Conservation (phyloP, 305 asterid species). For the Fraxinus velutina region DNA sequence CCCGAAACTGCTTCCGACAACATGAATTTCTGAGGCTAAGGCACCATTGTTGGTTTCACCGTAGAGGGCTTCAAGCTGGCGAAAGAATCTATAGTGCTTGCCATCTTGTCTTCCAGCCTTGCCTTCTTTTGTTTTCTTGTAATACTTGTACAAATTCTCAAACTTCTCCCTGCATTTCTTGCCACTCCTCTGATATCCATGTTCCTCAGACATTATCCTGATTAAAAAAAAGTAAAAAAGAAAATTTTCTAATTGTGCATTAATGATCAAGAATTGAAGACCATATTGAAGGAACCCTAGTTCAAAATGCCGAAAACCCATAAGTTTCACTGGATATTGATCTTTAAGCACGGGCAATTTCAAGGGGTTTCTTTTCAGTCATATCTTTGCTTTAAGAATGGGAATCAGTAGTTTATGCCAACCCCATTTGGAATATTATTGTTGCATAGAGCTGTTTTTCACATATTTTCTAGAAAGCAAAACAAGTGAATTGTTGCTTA, state of each 20-base stretch:
- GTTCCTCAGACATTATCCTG: conserved; percentile 90
- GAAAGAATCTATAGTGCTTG: conserved; percentile 80
- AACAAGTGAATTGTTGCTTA: neutral
- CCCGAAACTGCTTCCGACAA: conserved; percentile 17
- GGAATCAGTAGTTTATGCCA: neutral
- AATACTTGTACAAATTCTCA: conserved; percentile 89
- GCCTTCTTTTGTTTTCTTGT: conserved; percentile 90
- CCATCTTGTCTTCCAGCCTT: conserved; percentile 94
- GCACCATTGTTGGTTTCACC: conserved; percentile 50
- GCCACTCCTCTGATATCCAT: conserved; percentile 86
- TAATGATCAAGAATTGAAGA: neutral
- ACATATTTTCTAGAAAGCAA: neutral
- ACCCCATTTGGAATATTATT: neutral
- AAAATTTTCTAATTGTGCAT: neutral
- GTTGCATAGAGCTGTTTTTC: neutral
- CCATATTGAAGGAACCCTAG: conserved; percentile 26
- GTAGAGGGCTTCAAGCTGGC: conserved; percentile 93
- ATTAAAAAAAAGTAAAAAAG: neutral
- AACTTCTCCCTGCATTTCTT: conserved; percentile 95
- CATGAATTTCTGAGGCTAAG: conserved; percentile 41
- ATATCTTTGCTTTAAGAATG: neutral
- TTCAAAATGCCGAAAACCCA: neutral
- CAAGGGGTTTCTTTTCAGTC: neutral
- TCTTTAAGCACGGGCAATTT: neutral
- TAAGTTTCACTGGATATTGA: conserved; percentile 10